Evolutionary conservation across 2,329 filamentous ascomycete species (phyloP), one percentile per base, ranked within the genome.

Genomic region (Ophiostoma sp.): DNA sequence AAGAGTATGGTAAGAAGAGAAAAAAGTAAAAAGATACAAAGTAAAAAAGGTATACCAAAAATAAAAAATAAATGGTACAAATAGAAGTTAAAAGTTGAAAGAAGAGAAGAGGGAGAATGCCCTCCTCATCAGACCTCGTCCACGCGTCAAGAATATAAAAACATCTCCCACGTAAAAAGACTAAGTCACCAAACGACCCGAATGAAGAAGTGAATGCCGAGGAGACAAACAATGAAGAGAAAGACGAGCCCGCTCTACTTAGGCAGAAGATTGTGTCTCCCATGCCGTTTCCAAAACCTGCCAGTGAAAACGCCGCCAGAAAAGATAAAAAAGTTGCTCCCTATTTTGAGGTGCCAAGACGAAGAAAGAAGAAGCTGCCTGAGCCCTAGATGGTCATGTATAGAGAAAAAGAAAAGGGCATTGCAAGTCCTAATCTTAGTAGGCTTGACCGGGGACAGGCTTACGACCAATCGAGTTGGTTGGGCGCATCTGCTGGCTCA

Each of bases 381-480:
- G 61, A 66, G 61, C 61, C 61, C 64, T 4, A 52, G 15, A 3
- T 15, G 19, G 39, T 59, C 25, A 42, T 6, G 39, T 19, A 61
- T 36, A 55, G 33, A 52, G 28, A 25, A 2, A 39, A 28, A 52
- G 69, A 42, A 45, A 52, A 52, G n/a, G 50, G n/a, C n/a, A 48
- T 12, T 17, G 3, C 45, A 28, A 69, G 28, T 25, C 28, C 2
- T 2, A 8, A 28, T 48, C 42, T 25, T 78, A 87, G 72, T 85
- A 85, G 3, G 87, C 86, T 79, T 88, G 87, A 48, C 86, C 86
- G 6, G 87, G 86, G 55, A 90, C 85, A 33, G 88, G 87, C 79
- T 90, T 89, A 72, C 87, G 85, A 76, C 81, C 83, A 74, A 88
- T 82, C 33, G 84, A 81, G 55, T 82, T 84, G 39, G 83, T 28